These are phyloP conservation scores for Pythium periplocum DNA, from an alignment of 352 stramenopile genomes.

Conservation along the genomic window DNA sequence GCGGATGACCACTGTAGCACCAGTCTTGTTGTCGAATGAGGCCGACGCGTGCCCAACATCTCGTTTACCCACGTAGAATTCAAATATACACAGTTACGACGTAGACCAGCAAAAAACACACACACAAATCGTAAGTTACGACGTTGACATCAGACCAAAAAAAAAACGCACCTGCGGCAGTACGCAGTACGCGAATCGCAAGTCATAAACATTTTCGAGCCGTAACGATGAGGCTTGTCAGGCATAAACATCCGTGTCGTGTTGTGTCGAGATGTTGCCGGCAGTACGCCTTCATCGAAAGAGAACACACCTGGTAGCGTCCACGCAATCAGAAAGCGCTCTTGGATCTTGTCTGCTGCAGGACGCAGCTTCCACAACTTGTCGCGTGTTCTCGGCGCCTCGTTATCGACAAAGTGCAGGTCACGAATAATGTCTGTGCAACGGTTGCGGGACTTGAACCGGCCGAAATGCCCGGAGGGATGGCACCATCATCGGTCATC, in stretches of 20 bases:
- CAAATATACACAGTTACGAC: conserved; percentile 9
- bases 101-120: neutral
- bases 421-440: conserved; percentile 16
- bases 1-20: conserved; percentile 15
- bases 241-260: conserved; percentile 29
- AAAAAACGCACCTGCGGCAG: conserved; percentile 10
- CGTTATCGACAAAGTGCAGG: conserved; percentile 20
- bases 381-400: conserved; percentile 6
- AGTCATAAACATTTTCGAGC: conserved; percentile 27
- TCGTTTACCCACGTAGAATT: conserved; percentile 8
- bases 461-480: conserved; percentile 16
- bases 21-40: conserved; percentile 14
- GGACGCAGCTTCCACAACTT: conserved; percentile 19
- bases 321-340: conserved; percentile 8
- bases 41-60: neutral
- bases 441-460: conserved; percentile 17
- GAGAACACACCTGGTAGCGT: conserved; percentile 10
- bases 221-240: conserved; percentile 28
- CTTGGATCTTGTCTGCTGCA: conserved; percentile 8
- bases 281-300: conserved; percentile 26
- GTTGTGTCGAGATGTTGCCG: conserved; percentile 16
- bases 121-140: neutral
- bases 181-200: conserved; percentile 14
- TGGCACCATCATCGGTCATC: conserved; percentile 7
- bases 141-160: too few relatives aligned